Conservation (phyloP, 129 eudicot species). For the Apium graveolens region DNA sequence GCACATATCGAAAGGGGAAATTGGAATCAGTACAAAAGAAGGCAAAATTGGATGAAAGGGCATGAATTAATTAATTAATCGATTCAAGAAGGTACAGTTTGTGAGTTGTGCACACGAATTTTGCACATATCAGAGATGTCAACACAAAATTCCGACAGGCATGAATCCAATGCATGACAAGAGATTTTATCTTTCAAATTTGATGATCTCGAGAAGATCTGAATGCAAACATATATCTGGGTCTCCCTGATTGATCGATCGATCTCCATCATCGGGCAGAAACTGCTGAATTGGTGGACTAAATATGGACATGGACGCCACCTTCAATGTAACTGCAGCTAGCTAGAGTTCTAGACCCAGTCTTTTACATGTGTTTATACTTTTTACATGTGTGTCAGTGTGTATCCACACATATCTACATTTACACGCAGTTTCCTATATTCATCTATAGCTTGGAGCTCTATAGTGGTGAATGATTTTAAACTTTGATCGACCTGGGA, state of each 20-base stretch:
- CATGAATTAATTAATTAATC: too few relatives aligned
- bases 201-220: neutral
- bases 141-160: constrained; percentile 2
- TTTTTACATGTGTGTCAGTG: neutral
- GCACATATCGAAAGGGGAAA: too few relatives aligned
- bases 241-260: constrained; percentile 3
- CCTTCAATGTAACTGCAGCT: constrained; percentile 13
- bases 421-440: neutral
- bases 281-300: neutral
- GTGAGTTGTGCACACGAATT: too few relatives aligned
- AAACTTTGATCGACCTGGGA: neutral
- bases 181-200: neutral
- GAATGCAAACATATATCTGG: neutral
- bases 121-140: neutral
- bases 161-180: neutral
- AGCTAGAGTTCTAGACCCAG: neutral
- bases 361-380: neutral
- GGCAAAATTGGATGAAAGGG: too few relatives aligned
- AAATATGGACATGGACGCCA: constrained; percentile 10
- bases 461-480: neutral
- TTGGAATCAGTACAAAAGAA: too few relatives aligned
- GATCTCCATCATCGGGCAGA: neutral
- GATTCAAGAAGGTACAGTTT: too few relatives aligned
- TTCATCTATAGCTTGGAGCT: neutral
- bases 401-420: neutral